These are phyloP conservation scores for Suillus subalutaceus DNA, from an alignment of 768 basidiomycete genomes.

Conservation along the genomic window DNA sequence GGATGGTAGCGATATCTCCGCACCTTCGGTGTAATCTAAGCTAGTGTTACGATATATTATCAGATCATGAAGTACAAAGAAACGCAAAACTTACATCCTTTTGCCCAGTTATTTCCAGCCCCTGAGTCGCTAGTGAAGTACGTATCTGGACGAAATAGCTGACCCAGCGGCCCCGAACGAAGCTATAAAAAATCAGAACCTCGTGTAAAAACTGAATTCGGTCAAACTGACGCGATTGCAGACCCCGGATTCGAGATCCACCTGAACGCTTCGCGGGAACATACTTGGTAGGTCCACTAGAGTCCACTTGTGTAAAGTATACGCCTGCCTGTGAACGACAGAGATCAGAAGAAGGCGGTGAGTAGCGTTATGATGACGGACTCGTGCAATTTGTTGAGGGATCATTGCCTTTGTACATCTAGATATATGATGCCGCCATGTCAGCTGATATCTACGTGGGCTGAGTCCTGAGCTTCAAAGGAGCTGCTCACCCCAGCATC, in stretches of 20 bases:
- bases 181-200: constrained; percentile 44
- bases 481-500: constrained; percentile 56
- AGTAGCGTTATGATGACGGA: constrained; percentile 36
- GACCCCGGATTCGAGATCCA: constrained; percentile 90
- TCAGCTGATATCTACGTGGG: constrained; percentile 19
- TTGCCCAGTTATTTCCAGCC: constrained; percentile 95
- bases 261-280: constrained; percentile 90
- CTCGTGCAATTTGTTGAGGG: constrained; percentile 74
- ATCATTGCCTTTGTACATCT: constrained; percentile 77
- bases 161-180: constrained; percentile 68
- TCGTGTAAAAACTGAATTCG: neutral
- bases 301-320: constrained; percentile 77
- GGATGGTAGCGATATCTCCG: constrained; percentile 10
- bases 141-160: constrained; percentile 87
- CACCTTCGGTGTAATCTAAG: constrained; percentile 88
- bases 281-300: constrained; percentile 61
- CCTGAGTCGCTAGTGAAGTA: constrained; percentile 65
- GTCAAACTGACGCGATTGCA: constrained; percentile 65
- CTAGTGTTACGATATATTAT: constrained; percentile 21
- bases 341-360: constrained; percentile 3
- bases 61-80: constrained; percentile 17
- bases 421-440: neutral
- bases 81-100: constrained; percentile 68
- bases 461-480: constrained; percentile 9
- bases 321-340: constrained; percentile 60